phyloP scores from a whole-genome alignment of 83 land plant species.

The Picea abies region DNA sequence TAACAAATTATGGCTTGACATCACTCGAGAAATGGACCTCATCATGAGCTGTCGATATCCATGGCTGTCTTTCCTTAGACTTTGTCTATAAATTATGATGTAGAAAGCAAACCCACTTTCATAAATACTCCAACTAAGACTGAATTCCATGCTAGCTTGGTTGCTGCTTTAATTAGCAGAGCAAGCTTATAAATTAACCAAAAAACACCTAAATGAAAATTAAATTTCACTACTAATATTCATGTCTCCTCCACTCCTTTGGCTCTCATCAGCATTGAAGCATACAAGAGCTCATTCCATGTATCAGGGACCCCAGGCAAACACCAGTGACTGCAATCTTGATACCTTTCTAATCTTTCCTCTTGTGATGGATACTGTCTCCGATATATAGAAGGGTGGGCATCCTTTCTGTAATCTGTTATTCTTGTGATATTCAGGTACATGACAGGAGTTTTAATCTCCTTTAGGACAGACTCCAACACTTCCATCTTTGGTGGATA shows the following conservation, averaged over 20 bases:
- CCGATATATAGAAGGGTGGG: conserved; percentile 14
- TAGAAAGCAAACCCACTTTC: too few relatives aligned
- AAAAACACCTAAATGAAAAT: too few relatives aligned
- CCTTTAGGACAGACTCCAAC: not conserved
- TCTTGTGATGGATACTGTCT: not conserved
- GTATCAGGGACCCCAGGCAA: conserved; percentile 34
- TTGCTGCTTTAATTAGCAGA: too few relatives aligned
- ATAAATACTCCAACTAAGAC: too few relatives aligned
- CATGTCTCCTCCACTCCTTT: not conserved
- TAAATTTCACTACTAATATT: too few relatives aligned
- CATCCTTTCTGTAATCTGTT: conserved; percentile 24
- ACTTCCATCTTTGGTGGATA: conserved; percentile 15
- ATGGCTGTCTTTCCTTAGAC: too few relatives aligned
- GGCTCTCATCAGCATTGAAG: not conserved
- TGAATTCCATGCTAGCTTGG: too few relatives aligned
- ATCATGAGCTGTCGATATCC: too few relatives aligned
- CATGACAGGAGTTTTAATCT: conserved; percentile 9
- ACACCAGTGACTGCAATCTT: conserved; percentile 39
- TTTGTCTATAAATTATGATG: too few relatives aligned
- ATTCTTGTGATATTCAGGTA: conserved; percentile 20
- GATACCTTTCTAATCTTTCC: conserved; percentile 9
- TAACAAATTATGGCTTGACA: too few relatives aligned
- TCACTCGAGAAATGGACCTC: too few relatives aligned
- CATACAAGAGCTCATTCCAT: conserved; percentile 22
- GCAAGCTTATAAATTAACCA: too few relatives aligned